phyloP scores from a whole-genome alignment of 2,329 filamentous ascomycete species.

The Clonostachys solani region DNA sequence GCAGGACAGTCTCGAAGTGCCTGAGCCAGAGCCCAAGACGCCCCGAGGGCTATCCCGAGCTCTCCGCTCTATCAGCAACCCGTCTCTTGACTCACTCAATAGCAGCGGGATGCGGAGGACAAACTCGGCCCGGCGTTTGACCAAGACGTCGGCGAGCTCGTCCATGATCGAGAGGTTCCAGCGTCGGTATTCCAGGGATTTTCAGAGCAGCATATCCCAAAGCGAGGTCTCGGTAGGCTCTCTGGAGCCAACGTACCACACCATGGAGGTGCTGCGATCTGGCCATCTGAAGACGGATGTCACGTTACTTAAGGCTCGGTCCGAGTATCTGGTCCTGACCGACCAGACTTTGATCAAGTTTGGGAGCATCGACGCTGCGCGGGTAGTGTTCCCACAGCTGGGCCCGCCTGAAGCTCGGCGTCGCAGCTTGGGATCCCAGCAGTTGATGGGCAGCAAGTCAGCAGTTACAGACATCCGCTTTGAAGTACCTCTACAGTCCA shows the following conservation, averaged over 20 bases:
- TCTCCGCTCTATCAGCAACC: slow-evolving; percentile 31
- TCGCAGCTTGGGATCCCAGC: slow-evolving; percentile 12
- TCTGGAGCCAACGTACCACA: slow-evolving; percentile 22
- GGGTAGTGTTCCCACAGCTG: slow-evolving; percentile 40
- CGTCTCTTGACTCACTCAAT: slow-evolving; percentile 31
- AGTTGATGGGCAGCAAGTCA: slow-evolving; percentile 17
- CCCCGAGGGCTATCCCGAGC: slow-evolving; percentile 28
- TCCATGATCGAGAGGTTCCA: slow-evolving; percentile 37
- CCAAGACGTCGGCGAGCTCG: slow-evolving; percentile 30
- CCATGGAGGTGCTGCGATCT: slow-evolving; percentile 36
- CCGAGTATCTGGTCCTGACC: slow-evolving; percentile 48
- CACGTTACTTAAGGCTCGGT: slow-evolving; percentile 41
- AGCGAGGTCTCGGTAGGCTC: slow-evolving; percentile 18
- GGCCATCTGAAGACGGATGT: slow-evolving; percentile 45
- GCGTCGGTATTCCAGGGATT: slow-evolving; percentile 31
- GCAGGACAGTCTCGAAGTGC: not conserved
- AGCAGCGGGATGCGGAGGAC: slow-evolving; percentile 19
- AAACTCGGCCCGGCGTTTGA: slow-evolving; percentile 23
- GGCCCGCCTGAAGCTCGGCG: slow-evolving; percentile 12
- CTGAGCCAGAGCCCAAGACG: slow-evolving; percentile 23
- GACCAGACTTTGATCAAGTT: slow-evolving; percentile 46
- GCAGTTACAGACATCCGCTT: slow-evolving; percentile 30
- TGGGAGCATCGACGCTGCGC: slow-evolving; percentile 39
- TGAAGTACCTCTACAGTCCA: slow-evolving; percentile 42
- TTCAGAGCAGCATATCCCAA: slow-evolving; percentile 19